Evolutionary conservation across 2,329 filamentous ascomycete genomes (phyloP).

Genomic region (Beauveria sp.): DNA sequence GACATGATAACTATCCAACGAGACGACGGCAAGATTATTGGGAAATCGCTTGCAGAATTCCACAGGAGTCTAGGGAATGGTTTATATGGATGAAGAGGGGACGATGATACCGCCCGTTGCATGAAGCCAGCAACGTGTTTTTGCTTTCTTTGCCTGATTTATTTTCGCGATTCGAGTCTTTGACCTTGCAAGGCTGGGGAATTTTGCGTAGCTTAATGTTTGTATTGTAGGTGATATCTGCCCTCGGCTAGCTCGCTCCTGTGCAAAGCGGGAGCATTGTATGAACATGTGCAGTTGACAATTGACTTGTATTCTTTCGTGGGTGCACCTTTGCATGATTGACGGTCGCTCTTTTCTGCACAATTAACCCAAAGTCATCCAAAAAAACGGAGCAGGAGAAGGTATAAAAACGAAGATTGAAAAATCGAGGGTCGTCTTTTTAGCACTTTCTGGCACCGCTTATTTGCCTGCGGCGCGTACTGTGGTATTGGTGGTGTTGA

Average conservation of each 20-base stretch:
- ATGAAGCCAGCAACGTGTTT: constrained; percentile 8
- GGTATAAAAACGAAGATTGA: too few relatives aligned
- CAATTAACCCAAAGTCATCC: too few relatives aligned
- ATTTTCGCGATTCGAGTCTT: background rate
- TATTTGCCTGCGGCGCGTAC: too few relatives aligned
- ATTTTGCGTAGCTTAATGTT: constrained; percentile 9
- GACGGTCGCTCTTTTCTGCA: too few relatives aligned
- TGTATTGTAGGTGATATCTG: constrained; percentile 11
- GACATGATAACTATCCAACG: background rate
- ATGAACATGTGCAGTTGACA: background rate
- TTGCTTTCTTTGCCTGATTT: constrained; percentile 8
- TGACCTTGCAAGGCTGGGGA: constrained; percentile 3
- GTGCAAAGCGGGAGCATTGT: background rate
- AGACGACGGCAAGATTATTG: background rate
- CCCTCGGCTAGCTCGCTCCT: background rate
- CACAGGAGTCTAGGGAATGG: background rate
- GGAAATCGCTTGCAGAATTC: constrained; percentile 1
- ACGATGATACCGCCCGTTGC: constrained; percentile 16
- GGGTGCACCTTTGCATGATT: too few relatives aligned
- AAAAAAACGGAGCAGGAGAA: too few relatives aligned
- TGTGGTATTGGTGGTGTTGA: too few relatives aligned
- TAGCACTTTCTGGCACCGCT: too few relatives aligned
- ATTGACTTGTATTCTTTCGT: background rate
- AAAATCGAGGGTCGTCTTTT: too few relatives aligned
- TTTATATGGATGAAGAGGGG: background rate